Evolutionary conservation across 176 grass and related monocot species (phyloP), one percentile per base, ranked within the genome.

Genomic region (Triticum dicoccoides): DNA sequence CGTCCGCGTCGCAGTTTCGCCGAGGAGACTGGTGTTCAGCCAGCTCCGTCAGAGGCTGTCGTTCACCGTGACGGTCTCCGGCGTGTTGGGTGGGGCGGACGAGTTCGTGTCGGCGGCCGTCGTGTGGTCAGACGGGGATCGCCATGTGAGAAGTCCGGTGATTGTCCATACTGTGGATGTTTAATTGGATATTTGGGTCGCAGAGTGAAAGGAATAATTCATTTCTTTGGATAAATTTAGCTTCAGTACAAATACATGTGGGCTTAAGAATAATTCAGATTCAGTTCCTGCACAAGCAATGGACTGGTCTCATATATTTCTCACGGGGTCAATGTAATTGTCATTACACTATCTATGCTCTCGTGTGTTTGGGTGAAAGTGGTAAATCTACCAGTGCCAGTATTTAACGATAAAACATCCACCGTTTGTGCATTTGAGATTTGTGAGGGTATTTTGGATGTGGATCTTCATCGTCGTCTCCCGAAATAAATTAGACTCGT

Each of bases 111-210:
- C 77, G 34, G 77, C 61, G 1, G 83, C 78, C 4, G 69, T 85
- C 47, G 83, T 89, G 61, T 89, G 88, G 88, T 80, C 88, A 3
- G 83, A 85, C 4, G 83, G 88, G 2, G 25, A 49, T n/a, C 78
- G 10, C 4, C 45, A 21, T 45, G 88, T 81, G 29, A 69, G 83
- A 23, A 86, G 83, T 2, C 83, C 88, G 21, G 44, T 86, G 4
- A 29, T 86, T 34, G 70, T 86, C 7, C 72, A 89, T 54, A 86
- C 83, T 0, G 77, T 89, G 68, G 68, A 81, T 21, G 44, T 33
- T 32, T 32, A 79, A 51, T 23, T 47, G 20, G 33, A 39, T 6
- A 77, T 27, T 77, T 54, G 13, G 73, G 52, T 33, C 47, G 4
- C 9, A 11, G 32, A 37, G 18, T 35, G 75, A 59, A 25, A 41